A percentile compares a stretch with the other conserved stretches of the same genome.
phyloP scores from a whole-genome alignment of 2,329 filamentous ascomycete genomes.

The Hypoxylon sp. region DNA sequence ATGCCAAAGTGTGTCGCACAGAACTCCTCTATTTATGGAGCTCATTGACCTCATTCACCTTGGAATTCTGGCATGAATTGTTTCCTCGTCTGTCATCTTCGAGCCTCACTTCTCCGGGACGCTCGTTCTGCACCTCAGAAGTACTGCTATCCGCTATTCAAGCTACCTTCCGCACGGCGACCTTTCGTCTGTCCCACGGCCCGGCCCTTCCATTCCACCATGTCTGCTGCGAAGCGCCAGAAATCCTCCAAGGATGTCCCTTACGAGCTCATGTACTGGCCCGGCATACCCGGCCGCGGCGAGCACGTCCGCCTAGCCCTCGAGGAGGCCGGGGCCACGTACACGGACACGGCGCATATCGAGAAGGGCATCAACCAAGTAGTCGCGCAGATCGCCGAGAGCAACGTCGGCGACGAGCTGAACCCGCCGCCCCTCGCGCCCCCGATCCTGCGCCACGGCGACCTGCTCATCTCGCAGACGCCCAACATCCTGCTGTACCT shows the following conservation, averaged over 20 bases:
- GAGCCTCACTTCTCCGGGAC: slow-evolving; percentile 3
- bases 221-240: slow-evolving; percentile 48
- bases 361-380: slow-evolving; percentile 62
- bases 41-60: background rate
- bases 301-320: slow-evolving; percentile 77
- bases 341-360: slow-evolving; percentile 64
- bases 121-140: background rate
- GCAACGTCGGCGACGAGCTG: slow-evolving; percentile 56
- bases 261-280: slow-evolving; percentile 77
- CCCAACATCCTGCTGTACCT: slow-evolving; percentile 78
- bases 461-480: slow-evolving; percentile 72
- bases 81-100: slow-evolving; percentile 3
- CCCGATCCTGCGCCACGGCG: slow-evolving; percentile 69
- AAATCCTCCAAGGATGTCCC: slow-evolving; percentile 55
- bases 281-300: slow-evolving; percentile 73
- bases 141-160: background rate
- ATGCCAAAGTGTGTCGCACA: background rate
- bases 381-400: slow-evolving; percentile 53
- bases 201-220: slow-evolving; percentile 10
- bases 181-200: background rate
- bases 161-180: background rate
- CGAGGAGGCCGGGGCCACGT: slow-evolving; percentile 71
- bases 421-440: slow-evolving; percentile 74
- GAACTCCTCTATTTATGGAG: background rate
- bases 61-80: background rate